Percentiles rank a stretch among this genome's conserved stretches.
phyloP scores from a whole-genome alignment of 139 green algal genomes.

The Dunaliella primolecta region DNA sequence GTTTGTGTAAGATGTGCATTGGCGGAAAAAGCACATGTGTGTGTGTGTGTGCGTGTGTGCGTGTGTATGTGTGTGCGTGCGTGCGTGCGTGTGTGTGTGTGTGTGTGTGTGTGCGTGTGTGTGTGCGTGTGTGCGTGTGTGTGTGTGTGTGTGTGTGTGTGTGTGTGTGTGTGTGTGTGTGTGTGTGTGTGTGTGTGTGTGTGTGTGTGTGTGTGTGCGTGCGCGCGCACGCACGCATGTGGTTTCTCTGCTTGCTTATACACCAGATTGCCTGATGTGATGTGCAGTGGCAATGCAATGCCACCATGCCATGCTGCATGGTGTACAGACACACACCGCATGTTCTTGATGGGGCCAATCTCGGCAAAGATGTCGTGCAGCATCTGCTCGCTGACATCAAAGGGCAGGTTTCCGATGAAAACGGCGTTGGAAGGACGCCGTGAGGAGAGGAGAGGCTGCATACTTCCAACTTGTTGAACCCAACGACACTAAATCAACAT shows the following conservation, averaged over 20 bases:
- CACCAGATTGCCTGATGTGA: too few relatives aligned
- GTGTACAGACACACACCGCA: not conserved
- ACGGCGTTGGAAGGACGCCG: not conserved
- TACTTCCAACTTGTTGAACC: too few relatives aligned
- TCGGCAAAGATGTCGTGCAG: constrained; percentile 66
- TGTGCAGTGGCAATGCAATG: too few relatives aligned
- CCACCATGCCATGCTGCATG: too few relatives aligned
- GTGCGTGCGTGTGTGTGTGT: not conserved
- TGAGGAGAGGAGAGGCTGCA: too few relatives aligned
- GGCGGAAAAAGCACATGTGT: too few relatives aligned
- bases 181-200: too few relatives aligned
- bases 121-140: not conserved
- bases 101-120: not conserved
- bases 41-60: not conserved
- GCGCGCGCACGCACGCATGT: too few relatives aligned
- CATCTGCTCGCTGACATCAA: constrained; percentile 73
- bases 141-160: not conserved
- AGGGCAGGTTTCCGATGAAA: constrained; percentile 79
- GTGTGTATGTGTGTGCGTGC: not conserved
- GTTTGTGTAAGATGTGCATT: too few relatives aligned
- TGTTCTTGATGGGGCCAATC: constrained; percentile 68
- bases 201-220: too few relatives aligned
- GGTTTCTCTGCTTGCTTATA: too few relatives aligned
- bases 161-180: not conserved
- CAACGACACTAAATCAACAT: too few relatives aligned